Base-by-base conservation (phyloP, 2,329 filamentous ascomycete genomes). In the Epicoccum sorghinum region DNA sequence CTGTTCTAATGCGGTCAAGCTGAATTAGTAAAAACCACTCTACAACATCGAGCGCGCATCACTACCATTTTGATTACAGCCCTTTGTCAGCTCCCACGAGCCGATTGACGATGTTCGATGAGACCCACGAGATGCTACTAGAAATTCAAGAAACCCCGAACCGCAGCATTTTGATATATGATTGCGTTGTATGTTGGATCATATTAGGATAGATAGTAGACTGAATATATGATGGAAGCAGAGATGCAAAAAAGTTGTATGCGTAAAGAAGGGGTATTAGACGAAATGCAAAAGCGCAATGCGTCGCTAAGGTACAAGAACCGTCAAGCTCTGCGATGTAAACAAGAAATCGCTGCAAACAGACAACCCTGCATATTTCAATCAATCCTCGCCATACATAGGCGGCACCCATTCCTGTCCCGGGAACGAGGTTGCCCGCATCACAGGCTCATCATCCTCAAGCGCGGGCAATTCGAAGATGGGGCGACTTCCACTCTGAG, bases 341-440 rank as follows among this genome's bases (percentile, higher is more conserved):
- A 29, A 29, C 27, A 29, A 29, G 3, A 29, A 9, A 29, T 29
- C 9, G 27, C 27, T 27, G 27, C 27, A 29, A 29, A 9, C 18
- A 18, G 18, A 18, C 18, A 18, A 18, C 18, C 2, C 18, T 0
- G 18, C 30, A 37, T 48, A 29, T 22, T 14, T 12, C 12, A 3
- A 9, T 32, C 37, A 73, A 32, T 74, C 71, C 30, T 72, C 74
- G 32, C 70, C 72, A 62, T 70, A 75, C 45, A 66, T 71, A 7
- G 61, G 57, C 3, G 86, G 86, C 62, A 83, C 83, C 86, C 87
- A 90, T 70, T 89, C 87, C 74, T 89, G 85, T 0, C 87, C 87
- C 0, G 87, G 87, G 70, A 89, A 90, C 67, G 83, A 86, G 10
- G 86, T 87, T 6, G 86, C 86, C 42, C 79, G 82, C 87, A 90